Conservation (phyloP, 176 grass and related monocot genomes). For the Phoenix roebelenii region DNA sequence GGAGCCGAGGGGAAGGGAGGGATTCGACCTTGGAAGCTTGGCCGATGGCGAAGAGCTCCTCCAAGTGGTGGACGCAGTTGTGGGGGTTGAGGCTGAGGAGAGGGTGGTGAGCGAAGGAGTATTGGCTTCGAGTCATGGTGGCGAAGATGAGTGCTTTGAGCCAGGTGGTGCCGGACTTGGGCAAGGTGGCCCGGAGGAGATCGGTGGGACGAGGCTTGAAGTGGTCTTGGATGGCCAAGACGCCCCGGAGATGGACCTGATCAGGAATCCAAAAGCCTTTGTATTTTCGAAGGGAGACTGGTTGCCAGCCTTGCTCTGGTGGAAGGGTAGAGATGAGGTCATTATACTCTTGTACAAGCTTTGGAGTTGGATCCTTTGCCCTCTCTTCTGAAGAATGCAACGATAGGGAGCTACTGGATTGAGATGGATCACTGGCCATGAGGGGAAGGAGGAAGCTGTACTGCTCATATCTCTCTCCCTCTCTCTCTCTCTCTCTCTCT, state of each 20-base stretch:
- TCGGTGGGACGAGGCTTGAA: conserved; percentile 38
- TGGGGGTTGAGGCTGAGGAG: conserved; percentile 30
- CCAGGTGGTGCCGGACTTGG: conserved; percentile 53
- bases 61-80: conserved; percentile 26
- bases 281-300: conserved; percentile 8
- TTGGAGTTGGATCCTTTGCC: too few relatives aligned
- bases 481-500: too few relatives aligned
- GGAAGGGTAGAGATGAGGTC: too few relatives aligned
- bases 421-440: too few relatives aligned
- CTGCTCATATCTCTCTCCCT: too few relatives aligned
- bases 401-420: too few relatives aligned
- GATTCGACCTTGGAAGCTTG: neutral
- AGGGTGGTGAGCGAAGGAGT: conserved; percentile 26
- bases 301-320: neutral
- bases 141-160: conserved; percentile 43
- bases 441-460: too few relatives aligned
- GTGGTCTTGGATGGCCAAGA: conserved; percentile 13
- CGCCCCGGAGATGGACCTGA: conserved; percentile 15
- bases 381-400: too few relatives aligned
- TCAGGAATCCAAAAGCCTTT: conserved; percentile 36
- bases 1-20: conserved; percentile 28
- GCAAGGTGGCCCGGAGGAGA: conserved; percentile 37
- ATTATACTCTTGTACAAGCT: too few relatives aligned
- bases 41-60: conserved; percentile 1
- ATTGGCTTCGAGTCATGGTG: conserved; percentile 13